phyloP scores from a whole-genome alignment of 495 filamentous ascomycete genomes.

The Hypoxylon perforatum region DNA sequence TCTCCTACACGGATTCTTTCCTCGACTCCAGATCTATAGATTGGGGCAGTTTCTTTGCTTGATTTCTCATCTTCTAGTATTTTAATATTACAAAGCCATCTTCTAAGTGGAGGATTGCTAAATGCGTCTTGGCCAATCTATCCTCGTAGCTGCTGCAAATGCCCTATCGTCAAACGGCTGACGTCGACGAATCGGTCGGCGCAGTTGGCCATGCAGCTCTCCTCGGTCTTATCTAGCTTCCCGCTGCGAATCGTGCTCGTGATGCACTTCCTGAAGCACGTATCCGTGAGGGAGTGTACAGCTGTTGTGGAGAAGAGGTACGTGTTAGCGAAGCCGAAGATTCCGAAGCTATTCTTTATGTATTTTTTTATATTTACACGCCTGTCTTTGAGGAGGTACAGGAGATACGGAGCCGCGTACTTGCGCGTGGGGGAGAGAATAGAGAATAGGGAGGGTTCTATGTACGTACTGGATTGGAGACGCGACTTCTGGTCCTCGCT shows the following conservation, averaged over 20 bases:
- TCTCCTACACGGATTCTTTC: neutral
- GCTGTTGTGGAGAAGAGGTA: conserved; percentile 8
- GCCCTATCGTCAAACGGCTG: conserved; percentile 80
- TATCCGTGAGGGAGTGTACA: conserved; percentile 79
- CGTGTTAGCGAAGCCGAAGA: conserved; percentile 26
- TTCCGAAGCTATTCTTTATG: neutral
- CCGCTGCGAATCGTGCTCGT: conserved; percentile 71
- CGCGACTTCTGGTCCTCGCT: conserved; percentile 84
- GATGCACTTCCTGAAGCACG: conserved; percentile 93
- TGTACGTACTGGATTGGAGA: conserved; percentile 82
- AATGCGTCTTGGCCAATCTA: neutral
- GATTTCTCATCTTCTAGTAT: conserved; percentile 1
- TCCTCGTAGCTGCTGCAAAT: conserved; percentile 68
- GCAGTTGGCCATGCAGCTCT: conserved; percentile 87
- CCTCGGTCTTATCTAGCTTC: conserved; percentile 78
- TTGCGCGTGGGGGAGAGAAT: neutral
- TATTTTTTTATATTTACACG: neutral
- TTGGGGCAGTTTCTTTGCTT: conserved; percentile 17
- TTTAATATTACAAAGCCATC: neutral
- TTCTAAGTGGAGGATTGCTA: neutral
- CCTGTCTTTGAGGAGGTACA: too few relatives aligned
- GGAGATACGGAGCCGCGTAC: neutral
- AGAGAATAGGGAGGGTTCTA: conserved; percentile 31
- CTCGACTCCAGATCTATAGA: neutral
- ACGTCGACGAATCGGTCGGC: conserved; percentile 93